These are phyloP conservation scores for Trametes maxima DNA, from an alignment of 768 basidiomycete species.

Conservation along the genomic window DNA sequence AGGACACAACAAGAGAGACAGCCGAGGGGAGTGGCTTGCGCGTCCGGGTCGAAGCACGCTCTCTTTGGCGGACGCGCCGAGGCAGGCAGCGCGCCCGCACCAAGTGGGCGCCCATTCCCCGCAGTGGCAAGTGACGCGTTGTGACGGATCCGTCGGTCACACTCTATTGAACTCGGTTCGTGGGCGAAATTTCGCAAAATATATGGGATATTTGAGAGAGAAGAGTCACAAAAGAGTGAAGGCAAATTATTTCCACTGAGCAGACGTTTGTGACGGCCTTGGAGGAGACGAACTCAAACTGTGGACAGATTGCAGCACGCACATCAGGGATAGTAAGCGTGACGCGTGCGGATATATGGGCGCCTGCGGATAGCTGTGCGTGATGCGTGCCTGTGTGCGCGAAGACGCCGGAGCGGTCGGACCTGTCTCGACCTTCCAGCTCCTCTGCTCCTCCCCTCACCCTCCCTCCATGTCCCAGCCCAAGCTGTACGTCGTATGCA, in stretches of 20 bases:
- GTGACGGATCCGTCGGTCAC: slow-evolving; percentile 7
- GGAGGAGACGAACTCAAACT: too few species aligned
- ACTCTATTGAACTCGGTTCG: not conserved
- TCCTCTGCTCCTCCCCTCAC: slow-evolving; percentile 12
- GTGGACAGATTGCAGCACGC: too few species aligned
- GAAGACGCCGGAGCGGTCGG: slow-evolving; percentile 8
- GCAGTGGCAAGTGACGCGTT: slow-evolving; percentile 2
- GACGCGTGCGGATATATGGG: slow-evolving; percentile 3
- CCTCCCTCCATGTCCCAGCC: slow-evolving; percentile 23
- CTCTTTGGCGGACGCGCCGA: slow-evolving; percentile 3
- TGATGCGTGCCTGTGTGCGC: slow-evolving; percentile 21
- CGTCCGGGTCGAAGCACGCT: slow-evolving; percentile 3
- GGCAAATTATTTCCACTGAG: too few species aligned
- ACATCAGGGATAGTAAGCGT: not conserved
- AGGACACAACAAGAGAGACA: not conserved
- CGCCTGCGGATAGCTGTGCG: slow-evolving; percentile 24
- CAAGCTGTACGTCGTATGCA: slow-evolving; percentile 14
- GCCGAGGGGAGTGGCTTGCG: not conserved
- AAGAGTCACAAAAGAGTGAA: not conserved
- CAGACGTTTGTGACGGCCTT: too few species aligned
- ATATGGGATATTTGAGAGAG: not conserved
- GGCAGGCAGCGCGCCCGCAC: not conserved
- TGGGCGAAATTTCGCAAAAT: not conserved
- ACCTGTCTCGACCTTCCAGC: not conserved
- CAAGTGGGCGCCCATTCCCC: not conserved